Base-by-base conservation (phyloP, 306 rosid species). In the Canavalia gladiata region DNA sequence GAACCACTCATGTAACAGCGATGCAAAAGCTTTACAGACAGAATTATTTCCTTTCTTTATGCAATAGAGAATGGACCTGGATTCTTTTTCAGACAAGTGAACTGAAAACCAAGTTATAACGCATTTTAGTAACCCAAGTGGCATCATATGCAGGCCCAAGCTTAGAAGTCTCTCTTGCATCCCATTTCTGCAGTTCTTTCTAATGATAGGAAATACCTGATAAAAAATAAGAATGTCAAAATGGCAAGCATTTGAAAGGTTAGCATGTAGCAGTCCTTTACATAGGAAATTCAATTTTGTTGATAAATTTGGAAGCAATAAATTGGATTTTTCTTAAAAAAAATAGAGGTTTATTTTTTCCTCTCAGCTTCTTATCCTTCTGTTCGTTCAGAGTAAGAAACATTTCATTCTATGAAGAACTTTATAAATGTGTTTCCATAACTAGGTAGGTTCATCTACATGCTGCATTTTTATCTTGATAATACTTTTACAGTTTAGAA, bases 51-150 rank as follows among this genome's bases (percentile, higher is more conserved):
- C 92, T 74, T 86, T 77, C 66, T 89, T 84, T 57, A 86, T 82
- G 78, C 71, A 84, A 65, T 75, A 58, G 69, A 91, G 94, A 78
- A 88, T 78, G 74, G 88, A 87, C 81, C 85, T 87, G 82, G 90
- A 81, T 78, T 93, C 93, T 12, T 85, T 89, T 84, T 89, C 92
- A 74, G 98, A 89, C 84, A 95, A 85, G 80, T 84, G 87, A 85
- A 84, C 82, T 47, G 99, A 90, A 88, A 95, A 95, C 98, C 99
- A 95, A 82, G 92, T 88, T 41, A 90, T 82, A 50, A 84, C 90
- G 66, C 91, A 90, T 83, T 85, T 91, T 66, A 95, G 88, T 86
- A 95, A 86, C 84, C 99, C 98, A 41, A 95, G 91, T 72, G 99
- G 99, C 96, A 95, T 90, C 85, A 88, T 90, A 75, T 81, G 88